phyloP scores from a whole-genome alignment of 2,329 filamentous ascomycete species.

The Raffaelea arxii region DNA sequence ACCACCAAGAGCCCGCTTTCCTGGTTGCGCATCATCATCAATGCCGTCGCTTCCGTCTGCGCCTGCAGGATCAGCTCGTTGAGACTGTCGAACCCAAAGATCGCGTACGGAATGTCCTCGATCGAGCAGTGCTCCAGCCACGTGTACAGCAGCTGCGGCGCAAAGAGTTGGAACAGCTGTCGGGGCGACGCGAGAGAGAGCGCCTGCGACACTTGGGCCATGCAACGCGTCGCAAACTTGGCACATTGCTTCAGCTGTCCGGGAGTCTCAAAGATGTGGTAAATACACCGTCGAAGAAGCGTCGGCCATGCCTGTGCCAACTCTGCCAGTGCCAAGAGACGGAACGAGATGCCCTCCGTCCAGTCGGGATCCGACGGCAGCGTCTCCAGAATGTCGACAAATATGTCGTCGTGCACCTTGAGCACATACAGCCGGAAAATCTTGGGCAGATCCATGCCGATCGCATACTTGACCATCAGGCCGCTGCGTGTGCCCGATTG shows the following conservation, averaged over 20 bases:
- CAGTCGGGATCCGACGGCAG: slow-evolving; percentile 65
- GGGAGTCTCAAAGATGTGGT: slow-evolving; percentile 88
- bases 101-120: slow-evolving; percentile 67
- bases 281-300: slow-evolving; percentile 75
- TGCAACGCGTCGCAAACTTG: slow-evolving; percentile 62
- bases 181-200: slow-evolving; percentile 57
- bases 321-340: slow-evolving; percentile 64
- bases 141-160: slow-evolving; percentile 80
- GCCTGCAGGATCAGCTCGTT: slow-evolving; percentile 59
- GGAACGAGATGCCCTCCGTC: slow-evolving; percentile 75
- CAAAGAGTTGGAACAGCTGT: slow-evolving; percentile 73
- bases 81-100: slow-evolving; percentile 70
- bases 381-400: slow-evolving; percentile 70
- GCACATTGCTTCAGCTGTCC: slow-evolving; percentile 57
- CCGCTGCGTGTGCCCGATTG: slow-evolving; percentile 51
- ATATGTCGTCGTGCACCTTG: slow-evolving; percentile 71
- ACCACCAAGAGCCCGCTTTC: slow-evolving; percentile 53
- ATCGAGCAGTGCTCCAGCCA: slow-evolving; percentile 67
- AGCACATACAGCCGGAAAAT: slow-evolving; percentile 80
- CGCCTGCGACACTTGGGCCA: slow-evolving; percentile 53
- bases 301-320: slow-evolving; percentile 80
- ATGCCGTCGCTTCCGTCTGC: slow-evolving; percentile 67
- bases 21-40: slow-evolving; percentile 74
- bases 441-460: slow-evolving; percentile 58
- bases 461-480: slow-evolving; percentile 64